Conservation (phyloP, 371 early-diverging fungal genomes). For the Nosema muscidifuracis region DNA sequence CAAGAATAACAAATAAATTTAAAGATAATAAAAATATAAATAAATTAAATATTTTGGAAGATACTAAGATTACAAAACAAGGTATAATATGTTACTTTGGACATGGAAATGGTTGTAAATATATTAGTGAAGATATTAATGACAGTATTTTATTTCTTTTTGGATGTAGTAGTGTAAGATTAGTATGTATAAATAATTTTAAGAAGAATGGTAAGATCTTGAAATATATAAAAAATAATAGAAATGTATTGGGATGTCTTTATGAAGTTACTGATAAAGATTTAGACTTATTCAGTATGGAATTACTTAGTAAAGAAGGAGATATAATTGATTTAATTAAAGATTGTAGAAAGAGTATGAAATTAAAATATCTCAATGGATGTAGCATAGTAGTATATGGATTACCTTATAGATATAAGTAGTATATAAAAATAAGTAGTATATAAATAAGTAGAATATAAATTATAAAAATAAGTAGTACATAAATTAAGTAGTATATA, state of each 20-base stretch:
- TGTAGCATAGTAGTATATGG: constrained; percentile 92
- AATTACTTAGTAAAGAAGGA: constrained; percentile 43
- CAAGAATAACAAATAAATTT: constrained; percentile 24
- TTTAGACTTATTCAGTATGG: constrained; percentile 70
- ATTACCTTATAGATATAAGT: too few relatives aligned
- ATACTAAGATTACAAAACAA: constrained; percentile 10
- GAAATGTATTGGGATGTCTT: constrained; percentile 79
- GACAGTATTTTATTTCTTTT: constrained; percentile 55
- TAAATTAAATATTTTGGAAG: constrained; percentile 1
- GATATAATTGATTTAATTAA: constrained; percentile 68
- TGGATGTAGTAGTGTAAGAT: constrained; percentile 58
- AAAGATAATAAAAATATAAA: constrained; percentile 22
- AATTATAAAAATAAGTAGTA: too few relatives aligned
- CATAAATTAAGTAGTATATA: too few relatives aligned
- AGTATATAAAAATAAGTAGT: too few relatives aligned
- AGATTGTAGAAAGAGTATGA: constrained; percentile 68
- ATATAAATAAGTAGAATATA: too few relatives aligned
- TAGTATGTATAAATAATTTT: constrained; percentile 45
- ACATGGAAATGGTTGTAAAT: constrained; percentile 84
- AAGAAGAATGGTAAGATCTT: constrained; percentile 35
- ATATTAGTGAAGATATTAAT: constrained; percentile 62
- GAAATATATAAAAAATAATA: constrained; percentile 64
- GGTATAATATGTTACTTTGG: constrained; percentile 72
- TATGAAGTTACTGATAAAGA: constrained; percentile 99
- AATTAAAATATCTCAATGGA: constrained; percentile 75